These are phyloP conservation scores for Aspergillus sclerotialis DNA, from an alignment of 2,329 filamentous ascomycete genomes.

Conservation along the genomic window DNA sequence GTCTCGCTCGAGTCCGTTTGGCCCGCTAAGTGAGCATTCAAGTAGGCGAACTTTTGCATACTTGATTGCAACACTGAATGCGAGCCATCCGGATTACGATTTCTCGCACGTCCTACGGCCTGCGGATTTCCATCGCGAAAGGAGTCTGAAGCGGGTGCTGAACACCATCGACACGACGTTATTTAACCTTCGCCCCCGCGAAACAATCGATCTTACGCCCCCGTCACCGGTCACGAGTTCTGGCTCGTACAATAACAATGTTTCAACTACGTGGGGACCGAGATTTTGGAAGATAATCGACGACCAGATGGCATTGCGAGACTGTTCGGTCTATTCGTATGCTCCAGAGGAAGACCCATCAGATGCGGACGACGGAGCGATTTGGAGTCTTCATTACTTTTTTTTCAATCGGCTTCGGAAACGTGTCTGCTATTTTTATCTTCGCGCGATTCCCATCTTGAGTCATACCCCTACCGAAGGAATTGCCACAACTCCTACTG, in stretches of 20 bases:
- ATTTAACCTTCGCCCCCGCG: slow-evolving; percentile 70
- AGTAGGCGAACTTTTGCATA: slow-evolving; percentile 92
- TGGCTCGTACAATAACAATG: slow-evolving; percentile 41
- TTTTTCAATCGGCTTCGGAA: slow-evolving; percentile 93
- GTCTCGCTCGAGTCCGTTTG: slow-evolving; percentile 84
- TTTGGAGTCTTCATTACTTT: slow-evolving; percentile 95
- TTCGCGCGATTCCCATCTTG: slow-evolving; percentile 71
- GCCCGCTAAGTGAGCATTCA: slow-evolving; percentile 77
- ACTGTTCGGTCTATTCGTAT: slow-evolving; percentile 87
- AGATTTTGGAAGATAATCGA: slow-evolving; percentile 89
- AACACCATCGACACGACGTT: slow-evolving; percentile 80
- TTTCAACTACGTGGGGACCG: slow-evolving; percentile 69
- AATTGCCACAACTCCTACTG: slow-evolving; percentile 34
- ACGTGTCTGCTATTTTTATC: slow-evolving; percentile 87
- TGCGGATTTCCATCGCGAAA: slow-evolving; percentile 81
- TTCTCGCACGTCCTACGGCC: slow-evolving; percentile 89
- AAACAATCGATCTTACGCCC: slow-evolving; percentile 33
- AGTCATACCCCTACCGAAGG: slow-evolving; percentile 58
- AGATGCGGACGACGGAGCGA: slow-evolving; percentile 84
- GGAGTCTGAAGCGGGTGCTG: slow-evolving; percentile 73
- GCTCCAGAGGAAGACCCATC: slow-evolving; percentile 84
- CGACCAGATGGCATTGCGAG: slow-evolving; percentile 85
- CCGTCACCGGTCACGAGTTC: slow-evolving; percentile 38
- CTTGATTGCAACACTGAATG: slow-evolving; percentile 91
- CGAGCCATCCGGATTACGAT: slow-evolving; percentile 92